A percentile compares a stretch with the other conserved stretches of the same genome.
Conservation (phyloP, 2,329 filamentous ascomycete genomes). For the Apiospora sp. region DNA sequence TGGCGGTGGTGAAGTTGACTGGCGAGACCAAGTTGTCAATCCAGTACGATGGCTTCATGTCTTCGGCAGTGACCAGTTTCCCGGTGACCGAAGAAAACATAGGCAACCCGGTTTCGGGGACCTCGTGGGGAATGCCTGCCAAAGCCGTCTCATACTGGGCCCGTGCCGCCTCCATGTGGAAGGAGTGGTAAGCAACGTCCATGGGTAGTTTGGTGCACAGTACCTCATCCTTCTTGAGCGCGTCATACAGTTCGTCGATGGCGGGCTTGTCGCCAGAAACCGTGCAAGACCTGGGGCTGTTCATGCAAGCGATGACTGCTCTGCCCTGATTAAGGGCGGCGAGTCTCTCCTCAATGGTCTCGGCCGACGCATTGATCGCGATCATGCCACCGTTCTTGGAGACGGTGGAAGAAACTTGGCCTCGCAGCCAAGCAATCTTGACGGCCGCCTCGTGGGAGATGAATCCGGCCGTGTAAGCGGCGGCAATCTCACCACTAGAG, state of each 20-base stretch:
- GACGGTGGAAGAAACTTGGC: conserved; percentile 41
- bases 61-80: background rate
- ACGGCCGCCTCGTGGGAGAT: conserved; percentile 49
- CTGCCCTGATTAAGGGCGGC: conserved; percentile 26
- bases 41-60: conserved; percentile 10
- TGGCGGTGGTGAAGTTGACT: conserved; percentile 4
- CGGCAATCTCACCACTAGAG: conserved; percentile 57
- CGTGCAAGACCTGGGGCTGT: conserved; percentile 53
- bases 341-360: conserved; percentile 42
- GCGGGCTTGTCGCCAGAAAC: conserved; percentile 48
- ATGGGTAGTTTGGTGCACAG: conserved; percentile 48
- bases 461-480: conserved; percentile 49
- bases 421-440: conserved; percentile 52
- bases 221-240: conserved; percentile 44
- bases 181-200: conserved; percentile 53
- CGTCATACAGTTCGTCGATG: conserved; percentile 38
- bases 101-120: background rate
- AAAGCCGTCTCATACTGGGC: background rate
- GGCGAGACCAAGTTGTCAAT: conserved; percentile 4
- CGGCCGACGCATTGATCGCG: conserved; percentile 45
- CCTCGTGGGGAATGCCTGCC: background rate
- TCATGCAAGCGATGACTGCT: conserved; percentile 52
- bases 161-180: conserved; percentile 46
- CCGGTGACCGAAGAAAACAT: conserved; percentile 2
- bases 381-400: conserved; percentile 51